Conservation (phyloP, 1,284 basidiomycete genomes). For the Rhizoctonia solani region DNA sequence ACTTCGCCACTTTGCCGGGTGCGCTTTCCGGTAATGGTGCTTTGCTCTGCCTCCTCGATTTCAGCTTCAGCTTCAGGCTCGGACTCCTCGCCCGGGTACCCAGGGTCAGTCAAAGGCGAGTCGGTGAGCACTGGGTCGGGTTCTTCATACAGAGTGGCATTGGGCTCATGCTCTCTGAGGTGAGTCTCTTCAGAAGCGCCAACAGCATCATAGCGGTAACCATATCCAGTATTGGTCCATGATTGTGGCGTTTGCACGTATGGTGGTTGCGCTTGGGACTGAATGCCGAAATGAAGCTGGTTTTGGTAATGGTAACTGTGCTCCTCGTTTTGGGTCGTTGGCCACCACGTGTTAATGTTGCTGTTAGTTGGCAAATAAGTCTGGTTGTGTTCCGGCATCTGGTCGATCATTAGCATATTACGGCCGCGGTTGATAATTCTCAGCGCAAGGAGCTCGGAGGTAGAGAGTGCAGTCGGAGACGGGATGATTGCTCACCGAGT, state of each 20-base stretch:
- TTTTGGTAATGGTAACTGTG: constrained; percentile 3
- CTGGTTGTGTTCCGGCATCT: not conserved
- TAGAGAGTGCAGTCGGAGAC: not conserved
- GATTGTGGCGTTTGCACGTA: not conserved
- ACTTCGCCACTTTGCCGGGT: not conserved
- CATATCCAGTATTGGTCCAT: not conserved
- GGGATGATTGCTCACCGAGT: not conserved
- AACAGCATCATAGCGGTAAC: not conserved
- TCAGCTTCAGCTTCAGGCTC: not conserved
- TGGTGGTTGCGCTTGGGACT: not conserved
- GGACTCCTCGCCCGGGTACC: not conserved
- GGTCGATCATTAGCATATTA: not conserved
- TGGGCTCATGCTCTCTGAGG: too few species aligned
- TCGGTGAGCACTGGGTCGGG: not conserved
- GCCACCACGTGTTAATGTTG: constrained; percentile 4
- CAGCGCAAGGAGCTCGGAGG: not conserved
- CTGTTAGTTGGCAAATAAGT: too few species aligned
- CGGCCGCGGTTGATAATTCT: too few species aligned
- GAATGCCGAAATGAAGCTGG: not conserved
- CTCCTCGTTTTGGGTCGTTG: not conserved
- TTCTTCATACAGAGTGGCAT: too few species aligned
- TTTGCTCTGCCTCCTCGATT: not conserved
- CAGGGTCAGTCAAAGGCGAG: not conserved
- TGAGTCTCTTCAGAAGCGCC: too few species aligned
- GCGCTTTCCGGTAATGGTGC: not conserved